These are phyloP conservation scores for Rhodotorula sp. DNA, from an alignment of 1,284 basidiomycete genomes.

Conservation along the genomic window DNA sequence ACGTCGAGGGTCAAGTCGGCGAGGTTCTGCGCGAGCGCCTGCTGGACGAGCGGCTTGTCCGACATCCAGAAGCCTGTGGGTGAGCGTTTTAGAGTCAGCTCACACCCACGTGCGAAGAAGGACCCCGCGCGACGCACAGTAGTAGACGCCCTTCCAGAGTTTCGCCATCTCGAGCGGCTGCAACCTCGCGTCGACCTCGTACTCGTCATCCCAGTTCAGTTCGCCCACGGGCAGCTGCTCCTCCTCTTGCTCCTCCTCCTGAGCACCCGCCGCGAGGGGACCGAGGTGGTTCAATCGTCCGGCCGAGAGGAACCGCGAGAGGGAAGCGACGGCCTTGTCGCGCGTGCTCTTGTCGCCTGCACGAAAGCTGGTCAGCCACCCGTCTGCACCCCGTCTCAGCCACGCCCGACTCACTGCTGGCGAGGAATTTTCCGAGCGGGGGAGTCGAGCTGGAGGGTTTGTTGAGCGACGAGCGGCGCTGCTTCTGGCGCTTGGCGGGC, in stretches of 20 bases:
- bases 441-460: conserved; percentile 37
- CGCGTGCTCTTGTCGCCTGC: conserved; percentile 40
- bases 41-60: conserved; percentile 95
- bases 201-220: conserved; percentile 39
- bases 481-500: conserved; percentile 4
- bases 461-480: not conserved
- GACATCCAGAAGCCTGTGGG: conserved; percentile 95
- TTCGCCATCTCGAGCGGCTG: conserved; percentile 76
- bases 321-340: conserved; percentile 39
- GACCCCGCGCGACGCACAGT: conserved; percentile 61
- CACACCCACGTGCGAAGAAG: not conserved
- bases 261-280: not conserved
- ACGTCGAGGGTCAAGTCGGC: conserved; percentile 76
- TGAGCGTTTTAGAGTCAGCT: not conserved
- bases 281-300: conserved; percentile 14
- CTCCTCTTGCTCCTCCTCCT: conserved; percentile 32
- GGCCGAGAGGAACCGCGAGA: conserved; percentile 41
- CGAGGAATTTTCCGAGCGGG: conserved; percentile 83
- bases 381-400: no score
- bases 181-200: conserved; percentile 49
- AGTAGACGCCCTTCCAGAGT: conserved; percentile 97
- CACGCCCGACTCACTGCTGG: conserved; percentile 74
- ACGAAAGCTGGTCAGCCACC: not conserved
- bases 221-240: conserved; percentile 37
- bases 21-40: conserved; percentile 80